Percentiles rank a stretch among this genome's conserved stretches.
Evolutionary conservation across 129 eudicot genomes (phyloP).

Genomic region (Saussurea involucrata): DNA sequence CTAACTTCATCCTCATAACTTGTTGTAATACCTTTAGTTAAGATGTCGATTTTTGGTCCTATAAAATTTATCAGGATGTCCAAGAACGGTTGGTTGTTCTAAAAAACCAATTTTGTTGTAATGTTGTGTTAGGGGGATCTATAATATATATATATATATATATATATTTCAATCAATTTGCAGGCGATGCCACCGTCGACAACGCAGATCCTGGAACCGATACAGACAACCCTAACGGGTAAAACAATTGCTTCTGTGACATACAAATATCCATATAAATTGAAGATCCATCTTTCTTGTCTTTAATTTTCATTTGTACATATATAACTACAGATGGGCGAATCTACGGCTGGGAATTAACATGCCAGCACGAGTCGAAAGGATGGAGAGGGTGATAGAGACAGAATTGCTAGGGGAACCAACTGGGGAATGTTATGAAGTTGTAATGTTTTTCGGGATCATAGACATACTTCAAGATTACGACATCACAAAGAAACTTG

Average conservation of each 20-base stretch:
- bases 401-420: neutral
- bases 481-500: slow-evolving; percentile 30
- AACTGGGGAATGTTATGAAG: slow-evolving; percentile 22
- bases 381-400: slow-evolving; percentile 4
- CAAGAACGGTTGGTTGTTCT: too few relatives aligned
- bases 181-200: slow-evolving; percentile 38
- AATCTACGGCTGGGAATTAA: slow-evolving; percentile 21
- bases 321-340: slow-evolving; percentile 1
- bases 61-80: too few relatives aligned
- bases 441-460: slow-evolving; percentile 27
- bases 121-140: neutral
- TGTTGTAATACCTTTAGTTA: too few relatives aligned
- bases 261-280: neutral
- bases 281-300: neutral
- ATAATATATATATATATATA: neutral
- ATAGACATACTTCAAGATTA: slow-evolving; percentile 42
- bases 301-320: neutral
- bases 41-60: too few relatives aligned
- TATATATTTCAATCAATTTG: neutral
- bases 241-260: slow-evolving; percentile 1
- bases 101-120: too few relatives aligned
- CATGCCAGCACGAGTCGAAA: slow-evolving; percentile 38
- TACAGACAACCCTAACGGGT: slow-evolving; percentile 66
- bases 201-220: slow-evolving; percentile 44
- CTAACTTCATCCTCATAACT: too few relatives aligned